Evolutionary conservation across 179 eudicot genomes (phyloP).

Genomic region (Heliamphora pulchella): DNA sequence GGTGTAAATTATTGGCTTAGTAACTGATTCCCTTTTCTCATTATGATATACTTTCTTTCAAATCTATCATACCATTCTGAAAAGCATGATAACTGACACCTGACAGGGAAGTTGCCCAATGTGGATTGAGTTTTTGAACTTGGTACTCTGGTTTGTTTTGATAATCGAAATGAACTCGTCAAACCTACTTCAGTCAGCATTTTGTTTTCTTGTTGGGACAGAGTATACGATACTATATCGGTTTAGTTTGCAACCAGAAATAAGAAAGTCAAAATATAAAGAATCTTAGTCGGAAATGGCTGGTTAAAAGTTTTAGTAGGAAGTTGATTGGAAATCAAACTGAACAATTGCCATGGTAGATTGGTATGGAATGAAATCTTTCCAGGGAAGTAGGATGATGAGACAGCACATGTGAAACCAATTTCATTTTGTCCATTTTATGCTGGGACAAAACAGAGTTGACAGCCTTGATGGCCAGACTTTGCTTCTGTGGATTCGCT

Average conservation of each 20-base stretch:
- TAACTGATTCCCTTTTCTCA: not conserved
- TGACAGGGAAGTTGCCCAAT: not conserved
- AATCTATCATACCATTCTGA: not conserved
- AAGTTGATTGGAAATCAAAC: not conserved
- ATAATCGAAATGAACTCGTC: not conserved
- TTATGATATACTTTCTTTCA: not conserved
- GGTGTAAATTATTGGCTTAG: slow-evolving; percentile 10
- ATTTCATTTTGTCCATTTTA: not conserved
- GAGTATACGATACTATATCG: not conserved
- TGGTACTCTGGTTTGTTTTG: not conserved
- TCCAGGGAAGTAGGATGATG: not conserved
- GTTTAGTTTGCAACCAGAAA: not conserved
- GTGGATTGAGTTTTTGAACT: too few relatives aligned
- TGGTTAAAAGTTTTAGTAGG: not conserved
- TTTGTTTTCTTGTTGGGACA: not conserved
- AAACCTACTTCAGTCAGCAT: not conserved
- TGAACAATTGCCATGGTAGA: too few relatives aligned
- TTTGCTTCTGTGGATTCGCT: not conserved
- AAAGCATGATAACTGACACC: not conserved
- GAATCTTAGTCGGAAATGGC: too few relatives aligned
- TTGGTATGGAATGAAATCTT: not conserved
- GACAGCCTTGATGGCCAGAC: not conserved
- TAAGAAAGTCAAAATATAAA: not conserved
- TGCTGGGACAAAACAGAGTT: not conserved
- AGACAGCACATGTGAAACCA: not conserved